Conservation (phyloP, 2,329 filamentous ascomycete species). For the Pseudocercospora macadamiae region DNA sequence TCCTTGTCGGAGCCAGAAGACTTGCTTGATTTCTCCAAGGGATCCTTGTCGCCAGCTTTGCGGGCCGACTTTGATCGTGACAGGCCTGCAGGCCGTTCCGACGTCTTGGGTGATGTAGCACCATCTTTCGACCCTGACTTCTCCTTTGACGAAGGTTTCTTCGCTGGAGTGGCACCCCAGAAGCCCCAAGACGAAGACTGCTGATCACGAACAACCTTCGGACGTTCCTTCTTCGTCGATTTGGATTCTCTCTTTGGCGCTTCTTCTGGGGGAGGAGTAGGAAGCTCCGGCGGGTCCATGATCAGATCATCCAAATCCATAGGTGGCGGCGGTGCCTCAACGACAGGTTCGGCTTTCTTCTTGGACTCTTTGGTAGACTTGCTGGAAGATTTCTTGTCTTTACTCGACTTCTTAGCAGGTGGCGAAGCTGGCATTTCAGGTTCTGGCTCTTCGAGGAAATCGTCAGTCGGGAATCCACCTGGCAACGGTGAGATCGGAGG, state of each 20-base stretch:
- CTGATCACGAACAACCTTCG: conserved; percentile 73
- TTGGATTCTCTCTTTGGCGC: conserved; percentile 54
- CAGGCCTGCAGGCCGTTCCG: conserved; percentile 48
- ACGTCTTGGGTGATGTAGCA: conserved; percentile 40
- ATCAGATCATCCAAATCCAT: conserved; percentile 32
- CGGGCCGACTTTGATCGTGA: conserved; percentile 61
- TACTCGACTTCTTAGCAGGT: conserved; percentile 27
- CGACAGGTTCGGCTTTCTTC: conserved; percentile 27
- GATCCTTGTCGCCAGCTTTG: conserved; percentile 53
- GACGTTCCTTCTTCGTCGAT: conserved; percentile 71
- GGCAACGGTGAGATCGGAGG: conserved; percentile 43
- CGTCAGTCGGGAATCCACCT: conserved; percentile 52
- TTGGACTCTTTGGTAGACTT: conserved; percentile 28
- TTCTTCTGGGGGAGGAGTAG: conserved; percentile 55
- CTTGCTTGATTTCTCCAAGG: conserved; percentile 65
- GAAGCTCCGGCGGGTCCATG: conserved; percentile 42
- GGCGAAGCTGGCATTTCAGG: conserved; percentile 26
- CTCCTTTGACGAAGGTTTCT: conserved; percentile 48
- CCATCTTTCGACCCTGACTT: conserved; percentile 48
- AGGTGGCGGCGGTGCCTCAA: conserved; percentile 11
- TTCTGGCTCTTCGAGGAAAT: conserved; percentile 38
- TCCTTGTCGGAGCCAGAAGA: conserved; percentile 75
- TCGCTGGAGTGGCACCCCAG: conserved; percentile 60
- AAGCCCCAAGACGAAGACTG: conserved; percentile 69
- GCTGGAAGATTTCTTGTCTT: conserved; percentile 29